Evolutionary conservation across 208 protist genomes (phyloP).

Genomic region (Kentomonas sorsogonicus): DNA sequence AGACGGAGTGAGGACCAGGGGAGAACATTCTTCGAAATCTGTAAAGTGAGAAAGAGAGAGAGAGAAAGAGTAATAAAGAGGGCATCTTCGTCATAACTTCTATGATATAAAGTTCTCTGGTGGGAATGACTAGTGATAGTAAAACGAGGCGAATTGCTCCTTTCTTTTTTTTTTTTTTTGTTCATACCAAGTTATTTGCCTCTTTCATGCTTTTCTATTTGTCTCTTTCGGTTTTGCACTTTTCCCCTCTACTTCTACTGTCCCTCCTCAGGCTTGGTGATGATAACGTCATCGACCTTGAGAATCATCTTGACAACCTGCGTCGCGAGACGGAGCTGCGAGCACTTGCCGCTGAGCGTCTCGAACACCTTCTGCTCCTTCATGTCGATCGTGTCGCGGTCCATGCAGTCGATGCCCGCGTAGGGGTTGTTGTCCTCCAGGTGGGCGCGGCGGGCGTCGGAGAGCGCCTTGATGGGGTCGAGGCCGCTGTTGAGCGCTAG

Average conservation of each 20-base stretch:
- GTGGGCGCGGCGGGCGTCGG: slow-evolving; percentile 95
- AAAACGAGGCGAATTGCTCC: not conserved
- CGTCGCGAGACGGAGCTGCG: slow-evolving; percentile 99
- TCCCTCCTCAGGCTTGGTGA: slow-evolving; percentile 77
- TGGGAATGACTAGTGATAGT: slow-evolving; percentile 1
- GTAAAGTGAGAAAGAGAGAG: not conserved
- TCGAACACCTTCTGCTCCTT: slow-evolving; percentile 98
- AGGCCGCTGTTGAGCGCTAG: slow-evolving; percentile 99
- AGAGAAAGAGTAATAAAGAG: slow-evolving; percentile 1
- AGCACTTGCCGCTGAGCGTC: slow-evolving; percentile 98
- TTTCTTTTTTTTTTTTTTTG: slow-evolving; percentile 4
- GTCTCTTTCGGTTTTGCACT: not conserved
- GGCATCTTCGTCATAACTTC: too few species aligned
- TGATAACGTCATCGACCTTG: slow-evolving; percentile 99
- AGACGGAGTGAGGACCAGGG: not conserved
- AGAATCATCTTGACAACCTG: slow-evolving; percentile 99
- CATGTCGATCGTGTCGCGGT: slow-evolving; percentile 96
- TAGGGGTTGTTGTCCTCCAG: slow-evolving; percentile 92
- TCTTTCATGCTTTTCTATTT: not conserved
- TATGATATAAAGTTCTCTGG: too few species aligned
- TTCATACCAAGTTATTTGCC: too few species aligned
- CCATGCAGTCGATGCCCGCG: slow-evolving; percentile 98
- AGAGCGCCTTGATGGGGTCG: slow-evolving; percentile 95
- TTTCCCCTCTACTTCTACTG: slow-evolving; percentile 32
- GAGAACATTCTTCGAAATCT: not conserved